Evolutionary conservation across 2,329 filamentous ascomycete species (phyloP).

Genomic region (Microdochium nivale): DNA sequence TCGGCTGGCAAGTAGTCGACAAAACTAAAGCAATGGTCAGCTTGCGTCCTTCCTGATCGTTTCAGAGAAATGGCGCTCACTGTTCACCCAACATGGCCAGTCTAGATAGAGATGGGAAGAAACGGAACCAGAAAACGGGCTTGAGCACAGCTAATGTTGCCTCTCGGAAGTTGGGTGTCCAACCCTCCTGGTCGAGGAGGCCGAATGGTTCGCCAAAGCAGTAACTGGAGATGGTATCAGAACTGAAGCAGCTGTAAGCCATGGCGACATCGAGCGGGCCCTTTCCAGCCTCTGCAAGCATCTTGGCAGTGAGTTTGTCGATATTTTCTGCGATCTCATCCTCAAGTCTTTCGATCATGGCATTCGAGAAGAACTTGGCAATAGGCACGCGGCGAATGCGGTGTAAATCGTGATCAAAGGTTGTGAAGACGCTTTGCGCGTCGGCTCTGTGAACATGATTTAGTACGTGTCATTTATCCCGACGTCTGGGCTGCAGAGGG

Average conservation of each 20-base stretch:
- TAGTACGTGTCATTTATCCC: background rate
- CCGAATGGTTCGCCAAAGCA: conserved; percentile 13
- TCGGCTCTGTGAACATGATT: conserved; percentile 9
- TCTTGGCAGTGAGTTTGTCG: conserved; percentile 13
- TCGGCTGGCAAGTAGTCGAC: conserved; percentile 11
- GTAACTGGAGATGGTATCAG: conserved; percentile 15
- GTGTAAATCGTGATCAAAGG: conserved; percentile 15
- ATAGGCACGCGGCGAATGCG: conserved; percentile 12
- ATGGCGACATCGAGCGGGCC: conserved; percentile 7
- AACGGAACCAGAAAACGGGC: conserved; percentile 12
- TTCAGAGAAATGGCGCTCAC: background rate
- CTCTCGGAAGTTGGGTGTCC: conserved; percentile 14
- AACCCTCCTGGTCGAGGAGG: conserved; percentile 13
- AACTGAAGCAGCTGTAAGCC: conserved; percentile 9
- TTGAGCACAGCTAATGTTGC: conserved; percentile 12
- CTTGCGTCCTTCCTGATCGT: background rate
- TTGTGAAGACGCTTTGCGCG: conserved; percentile 12
- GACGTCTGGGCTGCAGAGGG: background rate
- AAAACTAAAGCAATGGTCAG: background rate
- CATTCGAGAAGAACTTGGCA: conserved; percentile 16
- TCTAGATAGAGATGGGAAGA: conserved; percentile 8
- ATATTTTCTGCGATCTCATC: conserved; percentile 9
- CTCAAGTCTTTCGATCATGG: conserved; percentile 20
- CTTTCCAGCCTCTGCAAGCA: conserved; percentile 11
- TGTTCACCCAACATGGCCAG: conserved; percentile 6